Evolutionary conservation across 768 basidiomycete genomes (phyloP).

Genomic region (Hydnum rufescens): DNA sequence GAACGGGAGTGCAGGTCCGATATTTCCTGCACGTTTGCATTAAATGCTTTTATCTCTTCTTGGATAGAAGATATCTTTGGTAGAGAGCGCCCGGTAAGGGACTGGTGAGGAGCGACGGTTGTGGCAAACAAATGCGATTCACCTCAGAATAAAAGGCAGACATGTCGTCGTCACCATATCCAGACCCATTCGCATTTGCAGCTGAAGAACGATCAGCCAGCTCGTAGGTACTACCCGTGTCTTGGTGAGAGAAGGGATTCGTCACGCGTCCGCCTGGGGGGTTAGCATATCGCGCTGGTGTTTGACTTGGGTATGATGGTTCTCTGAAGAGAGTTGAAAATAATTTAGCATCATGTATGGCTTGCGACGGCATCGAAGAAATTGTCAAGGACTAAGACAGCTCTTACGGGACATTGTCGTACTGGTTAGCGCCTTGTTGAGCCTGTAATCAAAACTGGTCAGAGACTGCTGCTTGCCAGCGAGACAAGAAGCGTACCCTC

Average conservation of each 20-base stretch:
- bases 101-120: slow-evolving; percentile 10
- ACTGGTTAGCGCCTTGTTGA: slow-evolving; percentile 9
- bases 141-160: slow-evolving; percentile 12
- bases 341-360: background rate
- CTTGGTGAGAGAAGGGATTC: slow-evolving; percentile 1
- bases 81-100: slow-evolving; percentile 5
- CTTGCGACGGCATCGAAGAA: background rate
- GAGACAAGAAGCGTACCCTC: slow-evolving; percentile 11
- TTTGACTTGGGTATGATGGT: slow-evolving; percentile 6
- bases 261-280: background rate
- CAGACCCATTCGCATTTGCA: background rate
- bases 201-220: background rate
- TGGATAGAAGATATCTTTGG: slow-evolving; percentile 53
- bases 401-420: background rate
- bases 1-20: slow-evolving; percentile 17
- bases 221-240: slow-evolving; percentile 1
- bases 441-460: slow-evolving; percentile 8
- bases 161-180: slow-evolving; percentile 9
- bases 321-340: slow-evolving; percentile 1
- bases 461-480: background rate
- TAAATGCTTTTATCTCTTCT: slow-evolving; percentile 34
- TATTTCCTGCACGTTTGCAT: slow-evolving; percentile 27
- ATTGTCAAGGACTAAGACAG: too few relatives aligned
- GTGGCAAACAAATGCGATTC: background rate
- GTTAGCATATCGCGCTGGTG: background rate